Percentiles rank a stretch among this genome's conserved stretches.
These are phyloP conservation scores for Trichoderma arundinaceum DNA, from an alignment of 2,329 filamentous ascomycete species.

Conservation along the genomic window DNA sequence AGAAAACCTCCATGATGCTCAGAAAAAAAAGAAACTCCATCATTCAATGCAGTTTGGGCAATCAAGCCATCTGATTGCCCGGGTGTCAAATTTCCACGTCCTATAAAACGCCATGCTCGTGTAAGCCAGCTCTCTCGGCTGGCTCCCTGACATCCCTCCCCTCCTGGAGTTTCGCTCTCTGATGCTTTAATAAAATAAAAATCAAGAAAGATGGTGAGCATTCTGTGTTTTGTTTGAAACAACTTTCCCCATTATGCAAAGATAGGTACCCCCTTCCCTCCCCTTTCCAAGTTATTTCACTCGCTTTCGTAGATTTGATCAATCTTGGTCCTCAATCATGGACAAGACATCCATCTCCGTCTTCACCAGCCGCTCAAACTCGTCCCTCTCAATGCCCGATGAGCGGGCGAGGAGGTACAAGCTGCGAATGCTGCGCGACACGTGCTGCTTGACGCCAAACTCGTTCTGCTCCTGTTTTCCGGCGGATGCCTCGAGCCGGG, in stretches of 20 bases:
- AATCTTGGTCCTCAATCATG: slow-evolving; percentile 66
- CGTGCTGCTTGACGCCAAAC: slow-evolving; percentile 78
- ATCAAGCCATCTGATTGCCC: neutral
- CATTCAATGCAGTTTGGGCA: neutral
- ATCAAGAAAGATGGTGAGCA: neutral
- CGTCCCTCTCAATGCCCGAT: slow-evolving; percentile 73
- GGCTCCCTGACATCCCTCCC: neutral
- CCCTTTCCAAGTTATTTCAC: neutral
- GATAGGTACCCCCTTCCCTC: neutral
- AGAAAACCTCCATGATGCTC: neutral
- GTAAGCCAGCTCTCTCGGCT: neutral
- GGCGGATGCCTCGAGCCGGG: slow-evolving; percentile 63
- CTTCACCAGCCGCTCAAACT: slow-evolving; percentile 75
- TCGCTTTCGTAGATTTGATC: neutral
- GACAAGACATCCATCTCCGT: slow-evolving; percentile 73
- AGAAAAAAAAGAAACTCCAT: neutral
- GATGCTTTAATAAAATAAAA: slow-evolving; percentile 1
- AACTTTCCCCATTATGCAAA: neutral
- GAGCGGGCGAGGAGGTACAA: slow-evolving; percentile 72
- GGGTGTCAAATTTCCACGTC: slow-evolving; percentile 26
- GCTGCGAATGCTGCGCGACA: slow-evolving; percentile 77
- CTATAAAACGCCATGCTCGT: slow-evolving; percentile 4
- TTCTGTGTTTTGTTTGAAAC: neutral
- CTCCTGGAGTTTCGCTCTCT: neutral
- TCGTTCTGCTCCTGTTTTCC: slow-evolving; percentile 67